Conservation (phyloP, 2,329 filamentous ascomycete genomes). For the Alternaria angustiovoidea region DNA sequence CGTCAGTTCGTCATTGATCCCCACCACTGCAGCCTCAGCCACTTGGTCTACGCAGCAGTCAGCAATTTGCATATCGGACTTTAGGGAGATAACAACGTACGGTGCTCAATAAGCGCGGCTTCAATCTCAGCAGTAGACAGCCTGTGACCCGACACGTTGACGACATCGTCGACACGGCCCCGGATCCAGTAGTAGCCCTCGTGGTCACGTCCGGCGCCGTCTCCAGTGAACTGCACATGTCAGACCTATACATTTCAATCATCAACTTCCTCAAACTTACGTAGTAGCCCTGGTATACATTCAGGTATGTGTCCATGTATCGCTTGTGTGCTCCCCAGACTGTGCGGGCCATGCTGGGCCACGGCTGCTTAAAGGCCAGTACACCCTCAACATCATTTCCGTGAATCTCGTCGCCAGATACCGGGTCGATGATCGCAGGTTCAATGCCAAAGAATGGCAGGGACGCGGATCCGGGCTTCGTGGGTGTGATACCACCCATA, state of each 20-base stretch:
- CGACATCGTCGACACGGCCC: conserved; percentile 96
- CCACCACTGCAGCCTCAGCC: conserved; percentile 94
- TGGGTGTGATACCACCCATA: conserved; percentile 89
- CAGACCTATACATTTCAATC: conserved; percentile 19
- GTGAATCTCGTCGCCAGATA: conserved; percentile 89
- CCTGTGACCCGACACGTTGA: conserved; percentile 96
- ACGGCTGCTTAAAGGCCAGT: conserved; percentile 94
- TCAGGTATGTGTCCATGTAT: conserved; percentile 98
- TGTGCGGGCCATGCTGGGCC: conserved; percentile 98
- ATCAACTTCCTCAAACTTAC: conserved; percentile 62
- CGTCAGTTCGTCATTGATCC: conserved; percentile 90
- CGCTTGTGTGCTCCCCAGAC: conserved; percentile 98
- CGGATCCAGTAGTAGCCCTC: conserved; percentile 99
- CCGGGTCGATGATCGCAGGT: conserved; percentile 95
- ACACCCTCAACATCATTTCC: conserved; percentile 98
- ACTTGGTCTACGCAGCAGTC: conserved; percentile 65
- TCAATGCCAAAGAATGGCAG: conserved; percentile 99
- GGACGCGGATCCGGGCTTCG: conserved; percentile 95
- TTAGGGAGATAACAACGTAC: conserved; percentile 47
- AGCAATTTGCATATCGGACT: conserved; percentile 21
- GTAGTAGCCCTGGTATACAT: conserved; percentile 98
- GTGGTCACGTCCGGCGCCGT: conserved; percentile 94
- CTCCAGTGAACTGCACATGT: conserved; percentile 76
- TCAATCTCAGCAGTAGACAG: conserved; percentile 98
- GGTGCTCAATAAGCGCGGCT: conserved; percentile 92